A percentile compares a stretch with the other conserved stretches of the same genome.
Conservation (phyloP, 208 protist species). For the Sergeia podlipaevii region DNA sequence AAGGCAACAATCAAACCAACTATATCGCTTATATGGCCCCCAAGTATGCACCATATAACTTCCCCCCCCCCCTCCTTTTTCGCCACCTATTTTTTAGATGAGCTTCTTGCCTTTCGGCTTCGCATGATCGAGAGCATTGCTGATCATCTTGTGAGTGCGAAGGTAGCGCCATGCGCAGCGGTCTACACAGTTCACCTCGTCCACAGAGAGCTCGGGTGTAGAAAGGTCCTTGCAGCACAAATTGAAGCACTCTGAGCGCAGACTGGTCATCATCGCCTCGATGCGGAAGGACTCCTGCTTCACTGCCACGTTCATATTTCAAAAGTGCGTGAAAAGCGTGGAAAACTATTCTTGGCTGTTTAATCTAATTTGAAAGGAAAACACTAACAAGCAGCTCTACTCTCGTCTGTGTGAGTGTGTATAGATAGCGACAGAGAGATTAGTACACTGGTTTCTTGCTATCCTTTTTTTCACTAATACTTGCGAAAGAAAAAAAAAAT, state of each 20-base stretch:
- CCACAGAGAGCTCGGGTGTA: slow-evolving; percentile 53
- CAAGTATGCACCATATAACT: too few relatives aligned
- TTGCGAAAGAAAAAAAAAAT: slow-evolving; percentile 5
- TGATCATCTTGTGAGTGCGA: slow-evolving; percentile 66
- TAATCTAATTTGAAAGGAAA: slow-evolving; percentile 2
- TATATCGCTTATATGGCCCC: too few relatives aligned
- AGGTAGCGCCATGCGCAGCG: slow-evolving; percentile 81
- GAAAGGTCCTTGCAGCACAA: slow-evolving; percentile 74
- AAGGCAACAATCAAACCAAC: too few relatives aligned
- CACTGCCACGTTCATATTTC: slow-evolving; percentile 66
- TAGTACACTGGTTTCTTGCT: neutral
- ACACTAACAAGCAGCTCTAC: neutral
- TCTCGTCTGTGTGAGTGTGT: slow-evolving; percentile 8
- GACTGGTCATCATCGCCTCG: slow-evolving; percentile 75
- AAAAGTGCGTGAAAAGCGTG: neutral
- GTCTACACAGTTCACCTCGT: slow-evolving; percentile 85
- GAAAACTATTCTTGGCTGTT: slow-evolving; percentile 7
- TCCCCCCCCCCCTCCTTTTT: too few relatives aligned
- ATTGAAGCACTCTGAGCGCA: slow-evolving; percentile 81
- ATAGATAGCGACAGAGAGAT: slow-evolving; percentile 1
- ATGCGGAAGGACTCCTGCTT: slow-evolving; percentile 88
- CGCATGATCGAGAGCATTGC: slow-evolving; percentile 40
- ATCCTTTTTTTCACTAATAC: neutral
- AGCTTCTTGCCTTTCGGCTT: slow-evolving; percentile 21
- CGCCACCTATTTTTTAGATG: too few relatives aligned